Evolutionary conservation across 2,329 filamentous ascomycete genomes (phyloP).

Genomic region (Aspergillus costaricaensis): DNA sequence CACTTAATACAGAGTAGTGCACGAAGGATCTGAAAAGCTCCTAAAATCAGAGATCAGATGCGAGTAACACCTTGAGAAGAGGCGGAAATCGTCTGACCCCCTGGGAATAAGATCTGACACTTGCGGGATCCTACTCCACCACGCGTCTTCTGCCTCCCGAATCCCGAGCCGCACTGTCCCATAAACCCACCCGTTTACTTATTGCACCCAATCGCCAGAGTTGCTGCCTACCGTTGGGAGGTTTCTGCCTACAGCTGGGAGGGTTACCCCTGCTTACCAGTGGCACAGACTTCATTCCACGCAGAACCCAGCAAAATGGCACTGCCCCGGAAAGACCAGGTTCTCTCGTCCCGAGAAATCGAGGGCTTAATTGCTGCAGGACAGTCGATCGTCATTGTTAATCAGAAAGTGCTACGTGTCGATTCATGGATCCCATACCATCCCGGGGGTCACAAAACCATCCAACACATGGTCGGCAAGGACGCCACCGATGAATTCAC

Average conservation of each 20-base stretch:
- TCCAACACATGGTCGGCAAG: slow-evolving; percentile 85
- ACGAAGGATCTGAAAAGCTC: no score
- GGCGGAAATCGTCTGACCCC: no score
- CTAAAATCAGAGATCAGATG: no score
- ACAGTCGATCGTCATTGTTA: slow-evolving; percentile 73
- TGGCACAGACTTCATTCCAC: background rate
- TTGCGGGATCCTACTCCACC: background rate
- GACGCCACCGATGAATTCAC: slow-evolving; percentile 93
- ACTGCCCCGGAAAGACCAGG: background rate
- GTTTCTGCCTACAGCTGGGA: no score
- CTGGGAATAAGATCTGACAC: no score
- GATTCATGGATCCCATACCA: slow-evolving; percentile 88
- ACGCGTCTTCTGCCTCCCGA: background rate
- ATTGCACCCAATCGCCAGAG: no score
- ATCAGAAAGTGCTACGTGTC: slow-evolving; percentile 77
- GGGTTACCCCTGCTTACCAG: no score
- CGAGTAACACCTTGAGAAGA: no score
- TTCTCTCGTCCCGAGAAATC: slow-evolving; percentile 49
- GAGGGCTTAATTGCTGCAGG: slow-evolving; percentile 82
- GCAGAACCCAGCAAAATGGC: background rate
- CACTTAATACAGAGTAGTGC: no score
- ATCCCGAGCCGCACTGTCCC: no score
- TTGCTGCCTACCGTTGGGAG: no score
- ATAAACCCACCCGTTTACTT: no score
- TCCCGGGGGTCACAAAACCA: slow-evolving; percentile 84